Evolutionary conservation across 805 yeast species (phyloP).

Genomic region (Ogataea corticis): DNA sequence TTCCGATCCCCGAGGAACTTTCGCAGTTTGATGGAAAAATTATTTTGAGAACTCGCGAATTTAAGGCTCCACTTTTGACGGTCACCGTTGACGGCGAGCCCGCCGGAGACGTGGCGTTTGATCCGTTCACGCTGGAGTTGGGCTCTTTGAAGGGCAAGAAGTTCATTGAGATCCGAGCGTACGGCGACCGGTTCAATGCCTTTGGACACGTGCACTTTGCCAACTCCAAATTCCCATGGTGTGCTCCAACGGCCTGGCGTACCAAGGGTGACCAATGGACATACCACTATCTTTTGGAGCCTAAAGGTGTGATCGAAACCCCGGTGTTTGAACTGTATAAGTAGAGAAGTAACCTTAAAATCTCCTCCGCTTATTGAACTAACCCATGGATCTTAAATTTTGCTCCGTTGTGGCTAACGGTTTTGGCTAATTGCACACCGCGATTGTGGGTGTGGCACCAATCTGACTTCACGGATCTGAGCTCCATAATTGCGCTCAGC

Average conservation of each 20-base stretch:
- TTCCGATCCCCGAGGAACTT: conserved; percentile 7
- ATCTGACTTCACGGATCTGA: no score
- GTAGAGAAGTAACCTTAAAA: no score
- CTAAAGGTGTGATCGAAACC: conserved; percentile 1
- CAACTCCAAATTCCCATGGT: conserved; percentile 11
- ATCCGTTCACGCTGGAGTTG: conserved; percentile 8
- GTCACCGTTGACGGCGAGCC: conserved; percentile 6
- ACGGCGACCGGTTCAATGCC: conserved; percentile 6
- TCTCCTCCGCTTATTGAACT: no score
- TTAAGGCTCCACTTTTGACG: conserved; percentile 8
- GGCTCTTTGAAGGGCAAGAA: conserved; percentile 7
- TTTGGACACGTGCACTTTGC: conserved; percentile 10
- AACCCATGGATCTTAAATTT: no score
- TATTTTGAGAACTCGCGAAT: conserved; percentile 6
- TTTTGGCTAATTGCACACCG: no score
- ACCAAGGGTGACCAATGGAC: conserved; percentile 6
- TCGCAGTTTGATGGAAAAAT: neutral
- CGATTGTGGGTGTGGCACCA: no score
- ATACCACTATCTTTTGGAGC: conserved; percentile 1
- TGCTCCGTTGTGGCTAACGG: no score
- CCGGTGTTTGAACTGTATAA: neutral
- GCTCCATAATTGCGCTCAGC: no score
- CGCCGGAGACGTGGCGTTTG: conserved; percentile 7
- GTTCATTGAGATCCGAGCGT: conserved; percentile 2
- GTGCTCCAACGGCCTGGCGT: conserved; percentile 6